Evolutionary conservation across 768 basidiomycete species (phyloP).

Genomic region (Mycena sanguinolenta): DNA sequence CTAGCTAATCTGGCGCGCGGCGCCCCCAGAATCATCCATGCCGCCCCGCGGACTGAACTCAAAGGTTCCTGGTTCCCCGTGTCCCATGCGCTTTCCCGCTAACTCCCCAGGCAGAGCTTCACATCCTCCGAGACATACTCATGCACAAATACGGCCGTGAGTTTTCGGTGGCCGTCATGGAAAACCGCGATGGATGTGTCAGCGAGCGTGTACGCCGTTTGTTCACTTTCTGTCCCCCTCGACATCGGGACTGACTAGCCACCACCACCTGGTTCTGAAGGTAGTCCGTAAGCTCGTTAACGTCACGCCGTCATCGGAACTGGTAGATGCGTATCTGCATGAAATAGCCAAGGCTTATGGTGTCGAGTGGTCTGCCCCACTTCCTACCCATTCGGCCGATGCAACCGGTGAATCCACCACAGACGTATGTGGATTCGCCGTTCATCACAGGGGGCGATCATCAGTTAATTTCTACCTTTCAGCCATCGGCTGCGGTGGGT

Average conservation of each 20-base stretch:
- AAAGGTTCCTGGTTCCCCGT: slow-evolving; percentile 67
- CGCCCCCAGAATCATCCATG: slow-evolving; percentile 85
- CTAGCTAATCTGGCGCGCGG: slow-evolving; percentile 23
- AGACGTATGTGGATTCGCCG: slow-evolving; percentile 47
- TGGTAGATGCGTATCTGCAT: slow-evolving; percentile 89
- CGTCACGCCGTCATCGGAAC: slow-evolving; percentile 75
- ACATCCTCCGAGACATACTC: slow-evolving; percentile 90
- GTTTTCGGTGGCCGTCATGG: slow-evolving; percentile 87
- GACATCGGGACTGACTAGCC: slow-evolving; percentile 10
- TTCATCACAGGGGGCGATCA: slow-evolving; percentile 9
- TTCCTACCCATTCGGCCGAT: slow-evolving; percentile 36
- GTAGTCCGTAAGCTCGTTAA: slow-evolving; percentile 80
- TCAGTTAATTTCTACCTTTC: slow-evolving; percentile 12
- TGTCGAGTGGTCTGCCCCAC: slow-evolving; percentile 73
- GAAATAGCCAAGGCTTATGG: slow-evolving; percentile 94
- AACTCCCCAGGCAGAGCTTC: slow-evolving; percentile 73
- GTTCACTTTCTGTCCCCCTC: slow-evolving; percentile 11
- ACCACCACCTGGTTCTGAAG: slow-evolving; percentile 52
- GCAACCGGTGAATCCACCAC: slow-evolving; percentile 41
- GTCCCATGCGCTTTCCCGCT: slow-evolving; percentile 9
- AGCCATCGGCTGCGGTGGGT: slow-evolving; percentile 36
- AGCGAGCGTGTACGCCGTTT: slow-evolving; percentile 77
- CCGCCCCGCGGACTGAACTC: slow-evolving; percentile 91
- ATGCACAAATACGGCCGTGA: slow-evolving; percentile 97
- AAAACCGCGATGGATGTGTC: slow-evolving; percentile 86